phyloP scores from a whole-genome alignment of 164 flowering plant species.

The Kalanchoe fedtschenkoi region DNA sequence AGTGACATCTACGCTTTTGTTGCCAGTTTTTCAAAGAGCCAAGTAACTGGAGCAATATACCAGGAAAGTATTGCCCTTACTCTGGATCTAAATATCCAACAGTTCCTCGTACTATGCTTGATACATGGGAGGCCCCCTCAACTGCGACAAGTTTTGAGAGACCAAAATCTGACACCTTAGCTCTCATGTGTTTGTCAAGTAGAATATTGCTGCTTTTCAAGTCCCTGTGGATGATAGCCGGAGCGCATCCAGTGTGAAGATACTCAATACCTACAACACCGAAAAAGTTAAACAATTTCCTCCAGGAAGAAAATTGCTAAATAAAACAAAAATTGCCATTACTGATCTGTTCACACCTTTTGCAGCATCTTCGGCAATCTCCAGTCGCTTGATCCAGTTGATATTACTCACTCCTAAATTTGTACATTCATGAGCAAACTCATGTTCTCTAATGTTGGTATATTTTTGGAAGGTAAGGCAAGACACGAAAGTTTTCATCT shows the following conservation, averaged over 20 bases:
- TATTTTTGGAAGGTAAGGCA: too few species aligned
- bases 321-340: background rate
- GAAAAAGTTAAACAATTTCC: background rate
- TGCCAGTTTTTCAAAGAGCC: background rate
- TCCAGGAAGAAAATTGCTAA: background rate
- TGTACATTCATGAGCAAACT: background rate
- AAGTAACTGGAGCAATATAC: background rate
- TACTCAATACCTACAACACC: constrained; percentile 76
- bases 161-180: constrained; percentile 99
- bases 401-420: constrained; percentile 20
- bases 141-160: constrained; percentile 78
- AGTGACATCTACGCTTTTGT: background rate
- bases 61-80: constrained; percentile 34
- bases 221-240: constrained; percentile 86
- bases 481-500: background rate
- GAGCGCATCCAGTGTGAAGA: constrained; percentile 93
- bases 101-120: constrained; percentile 95
- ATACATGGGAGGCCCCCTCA: constrained; percentile 87
- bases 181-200: constrained; percentile 89
- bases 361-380: constrained; percentile 98
- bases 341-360: constrained; percentile 40
- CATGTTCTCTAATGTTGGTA: background rate
- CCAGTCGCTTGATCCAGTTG: constrained; percentile 90
- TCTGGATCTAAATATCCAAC: constrained; percentile 99
- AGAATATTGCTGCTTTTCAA: constrained; percentile 94